Evolutionary conservation across 192 early-diverging fungal species (phyloP).

Genomic region (Helicostylum pulchrum): DNA sequence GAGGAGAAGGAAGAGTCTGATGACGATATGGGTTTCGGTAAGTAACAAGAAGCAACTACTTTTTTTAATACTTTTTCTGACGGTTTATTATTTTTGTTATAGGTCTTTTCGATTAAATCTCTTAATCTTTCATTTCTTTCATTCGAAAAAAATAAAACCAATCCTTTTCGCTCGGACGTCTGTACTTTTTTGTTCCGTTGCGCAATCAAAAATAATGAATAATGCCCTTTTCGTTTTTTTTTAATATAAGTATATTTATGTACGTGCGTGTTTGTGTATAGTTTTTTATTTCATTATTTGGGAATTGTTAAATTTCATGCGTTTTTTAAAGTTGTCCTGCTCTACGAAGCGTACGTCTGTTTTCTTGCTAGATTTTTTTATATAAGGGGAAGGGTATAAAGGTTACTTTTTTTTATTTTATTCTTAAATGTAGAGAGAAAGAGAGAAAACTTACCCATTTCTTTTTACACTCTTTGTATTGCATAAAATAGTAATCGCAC

Average conservation of each 20-base stretch:
- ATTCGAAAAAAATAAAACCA: not conserved
- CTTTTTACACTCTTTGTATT: constrained; percentile 56
- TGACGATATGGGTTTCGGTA: constrained; percentile 84
- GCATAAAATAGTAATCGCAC: constrained; percentile 49
- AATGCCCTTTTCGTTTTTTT: not conserved
- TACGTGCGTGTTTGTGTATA: not conserved
- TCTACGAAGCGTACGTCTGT: constrained; percentile 21
- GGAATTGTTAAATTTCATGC: not conserved
- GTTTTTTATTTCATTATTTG: not conserved
- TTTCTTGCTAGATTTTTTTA: constrained; percentile 14
- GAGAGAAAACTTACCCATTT: constrained; percentile 44
- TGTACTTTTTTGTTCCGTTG: no score
- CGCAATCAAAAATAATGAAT: no score
- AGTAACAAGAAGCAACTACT: constrained; percentile 20
- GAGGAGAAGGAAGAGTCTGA: constrained; percentile 73
- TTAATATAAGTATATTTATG: no score
- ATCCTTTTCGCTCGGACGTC: no score
- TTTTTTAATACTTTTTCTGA: not conserved
- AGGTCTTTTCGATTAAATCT: constrained; percentile 29
- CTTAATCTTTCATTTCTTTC: not conserved
- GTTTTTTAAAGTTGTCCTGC: constrained; percentile 15
- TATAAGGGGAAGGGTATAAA: not conserved
- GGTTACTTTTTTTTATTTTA: not conserved
- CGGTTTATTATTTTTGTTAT: not conserved
- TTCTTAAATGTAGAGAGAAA: not conserved